Evolutionary conservation across 2,329 filamentous ascomycete genomes (phyloP).

Genomic region (Venturia asperata): DNA sequence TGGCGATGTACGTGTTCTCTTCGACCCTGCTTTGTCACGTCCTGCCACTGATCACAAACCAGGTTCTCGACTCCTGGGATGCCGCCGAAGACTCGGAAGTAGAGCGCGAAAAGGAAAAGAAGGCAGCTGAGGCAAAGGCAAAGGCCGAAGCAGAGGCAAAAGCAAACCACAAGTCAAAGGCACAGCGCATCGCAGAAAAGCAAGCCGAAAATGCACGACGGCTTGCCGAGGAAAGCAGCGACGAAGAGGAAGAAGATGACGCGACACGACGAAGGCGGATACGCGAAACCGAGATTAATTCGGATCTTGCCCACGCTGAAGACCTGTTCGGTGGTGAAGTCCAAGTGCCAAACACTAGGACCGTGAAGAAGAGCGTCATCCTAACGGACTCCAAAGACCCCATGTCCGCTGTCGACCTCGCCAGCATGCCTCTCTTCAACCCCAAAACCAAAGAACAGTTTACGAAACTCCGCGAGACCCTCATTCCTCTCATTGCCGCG

Average conservation of each 20-base stretch:
- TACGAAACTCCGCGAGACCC: conserved; percentile 64
- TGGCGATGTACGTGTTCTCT: conserved; percentile 58
- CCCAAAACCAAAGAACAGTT: conserved; percentile 84
- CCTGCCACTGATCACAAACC: conserved; percentile 2
- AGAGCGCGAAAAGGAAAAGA: conserved; percentile 90
- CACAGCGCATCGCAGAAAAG: conserved; percentile 76
- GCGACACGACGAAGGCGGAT: conserved; percentile 67
- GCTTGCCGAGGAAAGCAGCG: conserved; percentile 49
- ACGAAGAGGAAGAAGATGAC: conserved; percentile 66
- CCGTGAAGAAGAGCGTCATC: conserved; percentile 58
- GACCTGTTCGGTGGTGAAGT: conserved; percentile 73
- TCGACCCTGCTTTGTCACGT: conserved; percentile 26
- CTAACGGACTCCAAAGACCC: conserved; percentile 67
- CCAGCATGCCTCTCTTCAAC: conserved; percentile 75
- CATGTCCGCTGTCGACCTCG: conserved; percentile 71
- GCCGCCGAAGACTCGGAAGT: conserved; percentile 94
- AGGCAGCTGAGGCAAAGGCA: conserved; percentile 76
- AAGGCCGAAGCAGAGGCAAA: conserved; percentile 84
- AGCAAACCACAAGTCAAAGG: conserved; percentile 83
- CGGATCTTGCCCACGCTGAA: conserved; percentile 81
- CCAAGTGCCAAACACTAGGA: conserved; percentile 64
- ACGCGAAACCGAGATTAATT: conserved; percentile 72
- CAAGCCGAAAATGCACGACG: conserved; percentile 52
- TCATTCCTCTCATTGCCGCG: conserved; percentile 68
- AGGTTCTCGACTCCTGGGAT: conserved; percentile 96